Conservation (phyloP, 2,329 filamentous ascomycete species). For the Monilinia fructicola region DNA sequence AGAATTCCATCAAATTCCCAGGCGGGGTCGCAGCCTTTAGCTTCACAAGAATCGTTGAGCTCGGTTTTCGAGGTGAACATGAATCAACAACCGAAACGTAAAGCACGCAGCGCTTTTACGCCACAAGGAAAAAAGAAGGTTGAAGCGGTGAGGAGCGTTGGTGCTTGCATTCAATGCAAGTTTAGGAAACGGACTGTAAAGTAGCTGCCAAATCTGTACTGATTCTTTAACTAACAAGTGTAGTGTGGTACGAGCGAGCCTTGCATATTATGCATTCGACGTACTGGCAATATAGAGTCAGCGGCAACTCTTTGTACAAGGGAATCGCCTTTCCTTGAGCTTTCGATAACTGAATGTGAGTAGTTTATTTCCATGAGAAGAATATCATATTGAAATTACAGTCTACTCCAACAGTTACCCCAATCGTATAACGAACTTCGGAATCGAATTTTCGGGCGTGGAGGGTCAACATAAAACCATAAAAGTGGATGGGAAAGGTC, state of each 20-base stretch:
- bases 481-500: conserved; percentile 33
- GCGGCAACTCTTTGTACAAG: conserved; percentile 20
- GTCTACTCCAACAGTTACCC: neutral
- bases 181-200: conserved; percentile 37
- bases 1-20: conserved; percentile 7
- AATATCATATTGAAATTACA: neutral
- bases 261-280: conserved; percentile 19
- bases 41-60: conserved; percentile 19
- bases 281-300: conserved; percentile 8
- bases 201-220: neutral
- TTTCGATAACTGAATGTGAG: conserved; percentile 24
- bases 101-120: conserved; percentile 22
- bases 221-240: neutral
- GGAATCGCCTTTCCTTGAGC: conserved; percentile 24
- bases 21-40: neutral
- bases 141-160: conserved; percentile 33
- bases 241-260: conserved; percentile 22
- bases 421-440: conserved; percentile 14
- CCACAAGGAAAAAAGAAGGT: conserved; percentile 26
- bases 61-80: conserved; percentile 23
- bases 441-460: conserved; percentile 3
- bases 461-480: conserved; percentile 20
- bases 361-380: neutral
- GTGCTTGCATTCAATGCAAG: conserved; percentile 38
- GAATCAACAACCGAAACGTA: conserved; percentile 16